phyloP scores from a whole-genome alignment of 2,329 filamentous ascomycete genomes.

The Stachybotrys chlorohalonatus region DNA sequence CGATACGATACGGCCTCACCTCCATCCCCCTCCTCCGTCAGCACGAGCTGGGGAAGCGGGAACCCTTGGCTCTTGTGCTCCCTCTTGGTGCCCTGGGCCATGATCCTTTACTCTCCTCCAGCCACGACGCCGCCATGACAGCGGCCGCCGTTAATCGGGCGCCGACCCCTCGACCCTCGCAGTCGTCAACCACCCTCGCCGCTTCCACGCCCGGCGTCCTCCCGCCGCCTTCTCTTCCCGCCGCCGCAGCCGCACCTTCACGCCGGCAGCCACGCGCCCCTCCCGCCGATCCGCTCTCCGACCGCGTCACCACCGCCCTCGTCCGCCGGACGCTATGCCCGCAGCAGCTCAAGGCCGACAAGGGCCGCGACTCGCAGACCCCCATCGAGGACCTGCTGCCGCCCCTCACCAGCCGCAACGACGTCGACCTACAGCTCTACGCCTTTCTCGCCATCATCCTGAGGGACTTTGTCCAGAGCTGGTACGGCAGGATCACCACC shows the following conservation, averaged over 20 bases:
- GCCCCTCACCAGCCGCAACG: constrained; percentile 87
- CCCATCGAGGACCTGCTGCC: constrained; percentile 78
- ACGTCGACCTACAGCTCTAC: constrained; percentile 88
- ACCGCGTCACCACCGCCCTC: constrained; percentile 70
- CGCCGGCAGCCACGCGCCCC: constrained; percentile 24
- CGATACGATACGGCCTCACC: too few species aligned
- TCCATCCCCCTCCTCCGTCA: too few species aligned
- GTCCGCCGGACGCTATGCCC: constrained; percentile 79
- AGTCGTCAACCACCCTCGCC: not conserved
- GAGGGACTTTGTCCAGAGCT: constrained; percentile 81
- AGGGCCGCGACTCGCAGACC: constrained; percentile 35
- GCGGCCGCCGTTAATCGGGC: constrained; percentile 10
- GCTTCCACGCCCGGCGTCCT: constrained; percentile 1
- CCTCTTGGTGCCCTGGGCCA: constrained; percentile 10
- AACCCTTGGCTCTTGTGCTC: not conserved
- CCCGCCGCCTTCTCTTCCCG: constrained; percentile 1
- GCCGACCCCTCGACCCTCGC: constrained; percentile 11
- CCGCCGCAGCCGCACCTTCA: not conserved
- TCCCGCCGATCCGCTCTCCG: constrained; percentile 50
- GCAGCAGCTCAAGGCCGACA: constrained; percentile 48
- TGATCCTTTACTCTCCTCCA: constrained; percentile 9
- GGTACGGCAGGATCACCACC: constrained; percentile 88
- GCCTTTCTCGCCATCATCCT: constrained; percentile 84
- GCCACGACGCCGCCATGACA: constrained; percentile 15
- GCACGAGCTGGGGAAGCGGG: too few species aligned